Conservation (phyloP, 164 flowering plant species). For the Stephania yunnanensis region DNA sequence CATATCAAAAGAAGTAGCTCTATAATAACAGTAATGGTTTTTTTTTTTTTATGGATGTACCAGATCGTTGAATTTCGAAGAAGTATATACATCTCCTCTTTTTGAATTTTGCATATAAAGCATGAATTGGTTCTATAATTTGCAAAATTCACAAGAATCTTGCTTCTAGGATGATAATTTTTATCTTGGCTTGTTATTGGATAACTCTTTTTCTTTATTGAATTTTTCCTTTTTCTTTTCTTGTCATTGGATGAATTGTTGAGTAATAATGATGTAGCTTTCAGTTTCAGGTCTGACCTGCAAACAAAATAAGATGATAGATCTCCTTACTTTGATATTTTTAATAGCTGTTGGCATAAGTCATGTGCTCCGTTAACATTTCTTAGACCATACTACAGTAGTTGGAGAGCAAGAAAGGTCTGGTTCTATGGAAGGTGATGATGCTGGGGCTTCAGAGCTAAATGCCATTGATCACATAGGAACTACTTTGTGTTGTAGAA, state of each 20-base stretch:
- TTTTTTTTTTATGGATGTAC: background rate
- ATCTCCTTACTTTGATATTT: background rate
- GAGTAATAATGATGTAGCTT: background rate
- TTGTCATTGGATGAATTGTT: background rate
- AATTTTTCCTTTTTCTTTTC: too few species aligned
- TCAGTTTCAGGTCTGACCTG: background rate
- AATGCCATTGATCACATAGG: conserved; percentile 32
- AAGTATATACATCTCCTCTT: background rate
- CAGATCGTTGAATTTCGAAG: background rate
- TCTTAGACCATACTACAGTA: conserved; percentile 32
- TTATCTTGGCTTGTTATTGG: background rate
- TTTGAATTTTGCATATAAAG: background rate
- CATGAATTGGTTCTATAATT: background rate
- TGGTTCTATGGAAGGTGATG: conserved; percentile 27
- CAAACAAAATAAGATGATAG: background rate
- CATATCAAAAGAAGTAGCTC: background rate
- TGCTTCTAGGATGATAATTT: background rate
- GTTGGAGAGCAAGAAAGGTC: conserved; percentile 33
- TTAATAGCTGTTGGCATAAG: background rate
- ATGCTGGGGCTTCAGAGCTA: conserved; percentile 30
- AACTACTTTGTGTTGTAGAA: conserved; percentile 19
- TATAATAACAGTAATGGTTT: background rate
- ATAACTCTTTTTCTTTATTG: background rate
- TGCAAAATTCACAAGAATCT: background rate
- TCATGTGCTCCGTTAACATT: conserved; percentile 26